Conservation (phyloP, 2,329 filamentous ascomycete species). For the Colletotrichum limetticola region DNA sequence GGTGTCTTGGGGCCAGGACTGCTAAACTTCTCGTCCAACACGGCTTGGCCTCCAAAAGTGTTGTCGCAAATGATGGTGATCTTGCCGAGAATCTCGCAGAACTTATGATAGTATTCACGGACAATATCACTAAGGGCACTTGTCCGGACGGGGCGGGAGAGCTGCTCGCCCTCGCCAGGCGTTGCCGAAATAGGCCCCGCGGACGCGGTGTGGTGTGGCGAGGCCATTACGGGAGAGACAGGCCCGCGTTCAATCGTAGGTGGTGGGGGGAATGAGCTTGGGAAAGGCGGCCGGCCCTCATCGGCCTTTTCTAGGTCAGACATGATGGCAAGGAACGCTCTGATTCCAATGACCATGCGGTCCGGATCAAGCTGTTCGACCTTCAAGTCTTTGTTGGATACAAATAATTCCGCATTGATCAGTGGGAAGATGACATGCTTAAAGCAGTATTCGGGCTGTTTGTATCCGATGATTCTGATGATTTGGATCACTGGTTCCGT, state of each 20-base stretch:
- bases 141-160: conserved; percentile 73
- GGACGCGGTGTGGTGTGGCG: conserved; percentile 39
- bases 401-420: conserved; percentile 91
- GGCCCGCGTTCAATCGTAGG: conserved; percentile 55
- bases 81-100: conserved; percentile 94
- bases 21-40: conserved; percentile 93
- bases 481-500: conserved; percentile 93
- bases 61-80: conserved; percentile 98
- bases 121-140: conserved; percentile 78
- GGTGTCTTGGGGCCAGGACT: conserved; percentile 91
- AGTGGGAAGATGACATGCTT: conserved; percentile 92
- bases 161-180: conserved; percentile 65
- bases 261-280: conserved; percentile 67
- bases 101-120: conserved; percentile 87
- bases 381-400: conserved; percentile 78
- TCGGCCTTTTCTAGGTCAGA: conserved; percentile 89
- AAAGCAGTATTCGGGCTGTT: conserved; percentile 93
- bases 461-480: conserved; percentile 93
- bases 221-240: conserved; percentile 61
- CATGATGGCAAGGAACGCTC: conserved; percentile 93
- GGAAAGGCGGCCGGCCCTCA: conserved; percentile 83
- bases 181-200: conserved; percentile 36
- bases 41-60: conserved; percentile 95
- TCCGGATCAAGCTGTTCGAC: conserved; percentile 96
- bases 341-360: conserved; percentile 95